Conservation (phyloP, 768 basidiomycete species). For the Kwoniella dendrophila region DNA sequence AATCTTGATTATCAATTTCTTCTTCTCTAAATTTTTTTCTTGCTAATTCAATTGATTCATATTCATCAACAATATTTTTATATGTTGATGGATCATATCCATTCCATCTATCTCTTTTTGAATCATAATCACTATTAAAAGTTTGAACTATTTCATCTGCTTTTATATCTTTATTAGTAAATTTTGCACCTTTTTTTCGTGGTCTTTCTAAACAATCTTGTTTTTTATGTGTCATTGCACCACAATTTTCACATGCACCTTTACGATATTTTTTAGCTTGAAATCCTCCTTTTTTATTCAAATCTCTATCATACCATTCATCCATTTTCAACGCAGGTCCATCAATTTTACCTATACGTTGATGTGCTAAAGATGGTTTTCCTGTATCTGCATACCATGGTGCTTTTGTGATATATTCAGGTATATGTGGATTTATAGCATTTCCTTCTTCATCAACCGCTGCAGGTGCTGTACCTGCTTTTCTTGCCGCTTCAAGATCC, state of each 20-base stretch:
- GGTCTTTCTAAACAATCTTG: constrained; percentile 95
- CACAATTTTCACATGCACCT: constrained; percentile 98
- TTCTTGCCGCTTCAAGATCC: constrained; percentile 95
- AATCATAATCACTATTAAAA: constrained; percentile 71
- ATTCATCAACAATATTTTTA: constrained; percentile 85
- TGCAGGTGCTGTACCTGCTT: constrained; percentile 96
- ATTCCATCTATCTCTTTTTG: constrained; percentile 97
- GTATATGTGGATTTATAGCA: constrained; percentile 98
- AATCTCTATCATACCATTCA: constrained; percentile 88
- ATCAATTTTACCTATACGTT: constrained; percentile 70
- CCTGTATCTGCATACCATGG: constrained; percentile 99
- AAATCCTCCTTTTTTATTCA: constrained; percentile 65
- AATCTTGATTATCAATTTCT: constrained; percentile 95
- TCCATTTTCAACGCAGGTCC: constrained; percentile 70
- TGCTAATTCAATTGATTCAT: constrained; percentile 86
- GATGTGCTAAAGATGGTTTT: constrained; percentile 89
- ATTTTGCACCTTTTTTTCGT: constrained; percentile 93
- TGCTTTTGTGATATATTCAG: constrained; percentile 97
- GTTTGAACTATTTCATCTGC: constrained; percentile 89
- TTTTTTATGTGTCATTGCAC: constrained; percentile 89
- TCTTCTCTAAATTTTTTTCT: constrained; percentile 90
- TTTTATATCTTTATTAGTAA: constrained; percentile 82
- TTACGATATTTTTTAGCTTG: constrained; percentile 96
- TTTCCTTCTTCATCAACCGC: constrained; percentile 92
- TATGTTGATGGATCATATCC: constrained; percentile 92